Evolutionary conservation across 768 basidiomycete species (phyloP), one percentile per base, ranked within the genome.

Genomic region (Hortiboletus campestris): DNA sequence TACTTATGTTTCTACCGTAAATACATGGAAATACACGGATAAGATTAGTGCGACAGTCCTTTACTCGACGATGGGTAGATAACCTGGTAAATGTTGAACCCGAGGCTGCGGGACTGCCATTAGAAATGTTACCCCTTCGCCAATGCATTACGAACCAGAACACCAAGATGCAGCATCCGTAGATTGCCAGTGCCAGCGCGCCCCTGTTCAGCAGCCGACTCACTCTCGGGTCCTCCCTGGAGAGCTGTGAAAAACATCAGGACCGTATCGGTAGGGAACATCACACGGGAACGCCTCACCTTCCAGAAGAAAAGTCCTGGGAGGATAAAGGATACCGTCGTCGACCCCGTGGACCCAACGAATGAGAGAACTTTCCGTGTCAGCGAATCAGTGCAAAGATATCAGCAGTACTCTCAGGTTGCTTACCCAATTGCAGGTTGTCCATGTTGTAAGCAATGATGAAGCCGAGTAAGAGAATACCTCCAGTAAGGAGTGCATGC

Each of bases 271-370:
- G 28, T 17, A 54, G 45, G 53, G 49, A 43, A 48, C 28, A 14
- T 49, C 46, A 46, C 51, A 58, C 57, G 53, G 31, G 47, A 58
- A 57, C 29, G 31, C 41, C 74, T 61, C 61, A 88, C 90, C 87
- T 91, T 88, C 88, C 92, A 98, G 75, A 91, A 97, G 67, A 97
- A 89, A 47, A 94, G 74, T 2, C 93, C 94, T 0, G 94, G 95
- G 35, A 97, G 80, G 65, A 98, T 97, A 74, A 98, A 98, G 2
- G 92, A 94, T 55, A 98, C 93, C 19, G 94, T 96, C 25, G 95
- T 97, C 14, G 93, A 96, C 13, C 97, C 97, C 1, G 94, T 98
- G 22, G 94, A 88, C 2, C 97, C 97, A 36, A 99, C 96, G 67
- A 99, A 97, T 5, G 94, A 92, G 34, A 98, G 79, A 14, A 98